Evolutionary conservation across 768 basidiomycete genomes (phyloP).

Genomic region (Coprinopsis cinerea): DNA sequence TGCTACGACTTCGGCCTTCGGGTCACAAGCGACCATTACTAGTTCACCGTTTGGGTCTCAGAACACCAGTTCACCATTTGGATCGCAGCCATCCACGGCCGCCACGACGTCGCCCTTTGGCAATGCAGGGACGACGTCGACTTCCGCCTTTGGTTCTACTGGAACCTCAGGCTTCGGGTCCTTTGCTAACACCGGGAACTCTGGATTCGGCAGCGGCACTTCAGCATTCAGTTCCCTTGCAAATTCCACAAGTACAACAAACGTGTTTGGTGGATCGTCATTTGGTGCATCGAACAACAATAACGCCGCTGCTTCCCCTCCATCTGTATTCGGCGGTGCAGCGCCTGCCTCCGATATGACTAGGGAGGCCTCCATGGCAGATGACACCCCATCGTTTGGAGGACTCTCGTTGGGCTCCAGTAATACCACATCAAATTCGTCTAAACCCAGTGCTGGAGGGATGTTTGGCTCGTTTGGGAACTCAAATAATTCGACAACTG

Average conservation of each 20-base stretch:
- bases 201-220: constrained; percentile 24
- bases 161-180: constrained; percentile 3
- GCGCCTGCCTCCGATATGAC: constrained; percentile 28
- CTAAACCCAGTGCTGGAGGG: constrained; percentile 23
- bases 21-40: too few relatives aligned
- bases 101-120: too few relatives aligned
- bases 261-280: constrained; percentile 18
- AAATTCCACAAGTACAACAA: constrained; percentile 4
- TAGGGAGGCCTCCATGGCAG: constrained; percentile 44
- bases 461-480: constrained; percentile 33
- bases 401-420: constrained; percentile 30
- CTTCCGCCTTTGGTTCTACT: constrained; percentile 7
- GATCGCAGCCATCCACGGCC: too few relatives aligned
- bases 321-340: constrained; percentile 1
- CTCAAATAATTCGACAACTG: constrained; percentile 19
- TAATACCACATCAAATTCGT: constrained; percentile 17
- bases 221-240: neutral
- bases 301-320: constrained; percentile 4
- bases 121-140: too few relatives aligned
- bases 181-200: constrained; percentile 4
- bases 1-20: too few relatives aligned
- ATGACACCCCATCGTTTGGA: constrained; percentile 34
- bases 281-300: constrained; percentile 12
- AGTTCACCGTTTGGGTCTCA: neutral
- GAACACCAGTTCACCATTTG: too few relatives aligned